A percentile compares a stretch with the other conserved stretches of the same genome.
Conservation (phyloP, 2,329 filamentous ascomycete genomes). For the Monascus ruber region DNA sequence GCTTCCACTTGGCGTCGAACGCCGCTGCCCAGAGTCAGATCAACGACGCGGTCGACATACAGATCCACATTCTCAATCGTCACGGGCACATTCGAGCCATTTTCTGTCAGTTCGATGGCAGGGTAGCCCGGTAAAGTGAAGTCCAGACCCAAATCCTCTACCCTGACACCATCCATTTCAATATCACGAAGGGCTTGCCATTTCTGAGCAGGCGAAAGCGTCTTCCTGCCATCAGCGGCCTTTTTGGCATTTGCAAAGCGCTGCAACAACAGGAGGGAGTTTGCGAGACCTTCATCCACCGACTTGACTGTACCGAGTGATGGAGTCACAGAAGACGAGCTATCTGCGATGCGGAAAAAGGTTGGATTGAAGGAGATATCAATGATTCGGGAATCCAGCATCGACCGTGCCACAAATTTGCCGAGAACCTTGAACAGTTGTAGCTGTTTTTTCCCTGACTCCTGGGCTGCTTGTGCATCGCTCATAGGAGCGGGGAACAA, state of each 20-base stretch:
- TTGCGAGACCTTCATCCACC: slow-evolving; percentile 76
- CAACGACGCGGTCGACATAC: slow-evolving; percentile 82
- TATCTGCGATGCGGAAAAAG: slow-evolving; percentile 88
- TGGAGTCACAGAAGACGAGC: slow-evolving; percentile 55
- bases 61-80: slow-evolving; percentile 83
- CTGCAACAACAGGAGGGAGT: slow-evolving; percentile 76
- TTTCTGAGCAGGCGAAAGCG: slow-evolving; percentile 59
- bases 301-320: slow-evolving; percentile 82
- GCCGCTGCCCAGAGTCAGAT: slow-evolving; percentile 80
- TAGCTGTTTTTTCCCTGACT: slow-evolving; percentile 77
- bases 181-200: slow-evolving; percentile 57
- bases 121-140: slow-evolving; percentile 92
- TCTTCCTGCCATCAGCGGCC: slow-evolving; percentile 61
- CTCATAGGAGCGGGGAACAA: slow-evolving; percentile 88
- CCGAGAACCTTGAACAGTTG: slow-evolving; percentile 87
- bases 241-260: slow-evolving; percentile 77
- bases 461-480: slow-evolving; percentile 58
- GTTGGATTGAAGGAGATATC: slow-evolving; percentile 95
- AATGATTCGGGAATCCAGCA: slow-evolving; percentile 97
- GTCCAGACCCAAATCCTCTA: slow-evolving; percentile 84
- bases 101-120: slow-evolving; percentile 65
- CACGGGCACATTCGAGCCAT: slow-evolving; percentile 63
- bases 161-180: slow-evolving; percentile 58
- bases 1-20: slow-evolving; percentile 83
- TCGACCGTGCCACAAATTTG: slow-evolving; percentile 93